These are phyloP conservation scores for Aspergillus texensis DNA, from an alignment of 2,329 filamentous ascomycete species.

Conservation along the genomic window DNA sequence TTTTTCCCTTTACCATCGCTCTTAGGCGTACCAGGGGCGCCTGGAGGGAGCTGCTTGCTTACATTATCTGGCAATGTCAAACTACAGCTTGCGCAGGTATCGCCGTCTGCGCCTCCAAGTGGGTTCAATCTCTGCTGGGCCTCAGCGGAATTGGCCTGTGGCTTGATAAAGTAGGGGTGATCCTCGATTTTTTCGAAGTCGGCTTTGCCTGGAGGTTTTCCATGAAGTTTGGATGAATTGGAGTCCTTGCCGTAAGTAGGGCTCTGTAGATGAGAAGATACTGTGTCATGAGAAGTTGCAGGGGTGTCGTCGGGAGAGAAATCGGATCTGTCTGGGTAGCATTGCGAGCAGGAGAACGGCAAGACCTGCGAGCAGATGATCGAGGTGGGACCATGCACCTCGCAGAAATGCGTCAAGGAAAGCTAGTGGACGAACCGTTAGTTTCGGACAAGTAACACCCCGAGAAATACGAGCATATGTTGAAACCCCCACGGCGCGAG, in stretches of 20 bases:
- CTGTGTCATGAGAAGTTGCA: slow-evolving; percentile 33
- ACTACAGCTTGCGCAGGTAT: slow-evolving; percentile 61
- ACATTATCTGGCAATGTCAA: slow-evolving; percentile 58
- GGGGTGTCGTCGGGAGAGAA: slow-evolving; percentile 47
- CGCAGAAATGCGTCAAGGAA: slow-evolving; percentile 65
- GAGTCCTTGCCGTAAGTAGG: slow-evolving; percentile 20
- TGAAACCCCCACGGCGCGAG: not conserved
- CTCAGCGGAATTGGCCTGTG: slow-evolving; percentile 43
- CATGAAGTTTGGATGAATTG: slow-evolving; percentile 17
- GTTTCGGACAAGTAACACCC: not conserved
- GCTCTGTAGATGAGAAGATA: slow-evolving; percentile 28
- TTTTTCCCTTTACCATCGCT: slow-evolving; percentile 53
- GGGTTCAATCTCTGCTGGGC: slow-evolving; percentile 46
- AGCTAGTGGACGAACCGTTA: slow-evolving; percentile 44
- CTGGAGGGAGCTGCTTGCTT: slow-evolving; percentile 56
- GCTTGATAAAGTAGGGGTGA: slow-evolving; percentile 55
- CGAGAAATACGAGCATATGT: not conserved
- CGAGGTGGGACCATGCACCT: slow-evolving; percentile 63
- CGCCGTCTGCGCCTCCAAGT: slow-evolving; percentile 49
- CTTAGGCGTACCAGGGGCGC: slow-evolving; percentile 54
- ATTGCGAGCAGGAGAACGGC: slow-evolving; percentile 57
- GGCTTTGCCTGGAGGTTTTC: slow-evolving; percentile 17
- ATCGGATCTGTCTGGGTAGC: slow-evolving; percentile 45
- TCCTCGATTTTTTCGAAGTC: slow-evolving; percentile 45
- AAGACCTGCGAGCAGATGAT: slow-evolving; percentile 64